These are phyloP conservation scores for Colletotrichum phormii DNA, from an alignment of 2,329 filamentous ascomycete species.

Conservation along the genomic window DNA sequence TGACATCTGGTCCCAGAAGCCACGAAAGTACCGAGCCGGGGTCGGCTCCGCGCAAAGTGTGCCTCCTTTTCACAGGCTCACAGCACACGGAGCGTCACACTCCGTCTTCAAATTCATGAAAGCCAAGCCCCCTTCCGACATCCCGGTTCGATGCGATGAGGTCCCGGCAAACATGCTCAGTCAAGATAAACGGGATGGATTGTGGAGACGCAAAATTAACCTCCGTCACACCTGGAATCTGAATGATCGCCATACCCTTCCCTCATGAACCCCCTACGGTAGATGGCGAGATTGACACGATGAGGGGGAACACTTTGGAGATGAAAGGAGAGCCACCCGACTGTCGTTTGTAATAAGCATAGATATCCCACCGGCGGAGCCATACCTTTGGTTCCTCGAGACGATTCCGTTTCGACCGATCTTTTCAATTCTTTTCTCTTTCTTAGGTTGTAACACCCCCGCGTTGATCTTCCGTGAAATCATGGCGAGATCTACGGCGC, in stretches of 20 bases:
- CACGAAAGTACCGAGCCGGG: neutral
- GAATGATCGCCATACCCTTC: neutral
- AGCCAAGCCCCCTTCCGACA: slow-evolving; percentile 22
- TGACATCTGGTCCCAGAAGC: neutral
- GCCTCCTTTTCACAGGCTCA: neutral
- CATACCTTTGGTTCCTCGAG: neutral
- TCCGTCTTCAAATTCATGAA: slow-evolving; percentile 15
- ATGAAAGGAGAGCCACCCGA: neutral
- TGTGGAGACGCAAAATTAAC: slow-evolving; percentile 22
- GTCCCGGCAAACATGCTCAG: neutral
- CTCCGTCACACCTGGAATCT: slow-evolving; percentile 21
- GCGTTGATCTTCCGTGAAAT: slow-evolving; percentile 13
- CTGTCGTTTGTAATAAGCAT: neutral
- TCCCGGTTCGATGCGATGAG: neutral
- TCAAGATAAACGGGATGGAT: neutral
- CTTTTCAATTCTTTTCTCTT: neutral
- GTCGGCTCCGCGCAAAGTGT: neutral
- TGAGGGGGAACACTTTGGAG: neutral
- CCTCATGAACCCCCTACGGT: neutral
- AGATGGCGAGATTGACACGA: slow-evolving; percentile 18
- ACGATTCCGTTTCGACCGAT: neutral
- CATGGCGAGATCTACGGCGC: slow-evolving; percentile 26
- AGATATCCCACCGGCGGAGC: slow-evolving; percentile 4
- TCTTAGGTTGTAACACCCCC: neutral
- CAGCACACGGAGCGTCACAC: slow-evolving; percentile 22